phyloP scores from a whole-genome alignment of 2,329 filamentous ascomycete species.

The Beauveria asiatica region DNA sequence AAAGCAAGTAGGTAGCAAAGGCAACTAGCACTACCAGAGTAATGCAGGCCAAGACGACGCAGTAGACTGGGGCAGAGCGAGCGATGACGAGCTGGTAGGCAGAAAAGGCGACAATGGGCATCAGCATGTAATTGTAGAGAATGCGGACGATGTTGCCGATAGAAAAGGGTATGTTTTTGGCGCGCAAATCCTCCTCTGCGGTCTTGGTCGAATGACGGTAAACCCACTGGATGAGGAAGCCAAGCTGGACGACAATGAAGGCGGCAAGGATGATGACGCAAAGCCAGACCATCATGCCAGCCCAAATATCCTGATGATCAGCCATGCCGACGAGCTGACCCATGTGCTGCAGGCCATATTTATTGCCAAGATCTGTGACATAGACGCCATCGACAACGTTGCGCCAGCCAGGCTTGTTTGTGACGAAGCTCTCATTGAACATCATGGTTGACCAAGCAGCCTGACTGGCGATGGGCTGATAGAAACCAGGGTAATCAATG shows the following conservation, averaged over 20 bases:
- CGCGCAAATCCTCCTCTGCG: conserved; percentile 76
- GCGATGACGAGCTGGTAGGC: conserved; percentile 86
- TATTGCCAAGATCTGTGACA: conserved; percentile 53
- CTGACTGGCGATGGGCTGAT: conserved; percentile 83
- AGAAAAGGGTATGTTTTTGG: conserved; percentile 87
- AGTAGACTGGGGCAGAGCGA: conserved; percentile 54
- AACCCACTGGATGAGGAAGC: conserved; percentile 69
- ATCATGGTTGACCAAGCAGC: conserved; percentile 82
- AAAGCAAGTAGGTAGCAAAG: conserved; percentile 71
- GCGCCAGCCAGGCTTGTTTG: conserved; percentile 53
- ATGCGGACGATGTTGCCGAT: conserved; percentile 73
- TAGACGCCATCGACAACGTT: conserved; percentile 82
- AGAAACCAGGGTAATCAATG: conserved; percentile 87
- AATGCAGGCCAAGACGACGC: conserved; percentile 66
- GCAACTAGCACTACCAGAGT: conserved; percentile 64
- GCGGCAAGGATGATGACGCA: conserved; percentile 64
- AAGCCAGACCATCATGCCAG: conserved; percentile 87
- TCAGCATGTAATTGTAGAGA: conserved; percentile 84
- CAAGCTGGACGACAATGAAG: conserved; percentile 63
- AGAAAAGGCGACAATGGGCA: conserved; percentile 79
- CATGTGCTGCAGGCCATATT: conserved; percentile 69
- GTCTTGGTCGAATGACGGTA: conserved; percentile 62
- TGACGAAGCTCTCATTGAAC: conserved; percentile 87
- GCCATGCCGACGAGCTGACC: conserved; percentile 78
- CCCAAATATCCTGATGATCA: conserved; percentile 74